A percentile compares a stretch with the other conserved stretches of the same genome.
phyloP scores from a whole-genome alignment of 2,329 filamentous ascomycete genomes.

The Akanthomyces uredinophilus region DNA sequence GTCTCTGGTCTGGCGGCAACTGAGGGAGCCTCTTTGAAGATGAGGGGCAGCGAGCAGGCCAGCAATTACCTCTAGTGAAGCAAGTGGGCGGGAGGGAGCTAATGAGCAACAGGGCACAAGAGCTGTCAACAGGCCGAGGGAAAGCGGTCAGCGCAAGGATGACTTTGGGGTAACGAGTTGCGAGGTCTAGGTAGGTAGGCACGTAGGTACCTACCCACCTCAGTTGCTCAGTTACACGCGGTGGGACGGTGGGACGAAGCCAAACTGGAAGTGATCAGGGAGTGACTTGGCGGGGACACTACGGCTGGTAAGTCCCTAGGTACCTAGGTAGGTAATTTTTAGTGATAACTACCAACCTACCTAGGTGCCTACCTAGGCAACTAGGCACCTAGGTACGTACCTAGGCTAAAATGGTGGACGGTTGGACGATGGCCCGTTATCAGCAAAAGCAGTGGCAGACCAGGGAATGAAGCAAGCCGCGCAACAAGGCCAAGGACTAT shows the following conservation, averaged over 20 bases:
- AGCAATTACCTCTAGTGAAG: neutral
- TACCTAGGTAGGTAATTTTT: too few relatives aligned
- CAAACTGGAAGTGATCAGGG: neutral
- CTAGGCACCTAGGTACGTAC: too few relatives aligned
- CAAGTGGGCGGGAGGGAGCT: neutral
- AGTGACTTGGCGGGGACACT: neutral
- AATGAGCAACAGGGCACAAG: neutral
- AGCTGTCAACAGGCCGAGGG: neutral
- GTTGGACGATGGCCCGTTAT: too few relatives aligned
- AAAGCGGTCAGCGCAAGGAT: neutral
- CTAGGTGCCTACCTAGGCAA: too few relatives aligned
- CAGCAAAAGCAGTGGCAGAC: too few relatives aligned
- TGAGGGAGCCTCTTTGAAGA: neutral
- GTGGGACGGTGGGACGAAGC: neutral
- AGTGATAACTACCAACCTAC: too few relatives aligned
- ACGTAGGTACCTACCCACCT: too few relatives aligned
- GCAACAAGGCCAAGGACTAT: neutral
- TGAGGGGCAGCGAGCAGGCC: conserved; percentile 9
- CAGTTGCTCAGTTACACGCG: neutral
- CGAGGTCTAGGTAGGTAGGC: too few relatives aligned
- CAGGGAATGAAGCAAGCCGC: neutral
- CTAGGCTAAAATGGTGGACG: neutral
- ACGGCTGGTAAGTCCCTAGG: too few relatives aligned
- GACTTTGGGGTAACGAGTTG: neutral
- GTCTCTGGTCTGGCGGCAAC: neutral